Base-by-base conservation (phyloP, 2,329 filamentous ascomycete genomes). In the Colletotrichum brevisporum region DNA sequence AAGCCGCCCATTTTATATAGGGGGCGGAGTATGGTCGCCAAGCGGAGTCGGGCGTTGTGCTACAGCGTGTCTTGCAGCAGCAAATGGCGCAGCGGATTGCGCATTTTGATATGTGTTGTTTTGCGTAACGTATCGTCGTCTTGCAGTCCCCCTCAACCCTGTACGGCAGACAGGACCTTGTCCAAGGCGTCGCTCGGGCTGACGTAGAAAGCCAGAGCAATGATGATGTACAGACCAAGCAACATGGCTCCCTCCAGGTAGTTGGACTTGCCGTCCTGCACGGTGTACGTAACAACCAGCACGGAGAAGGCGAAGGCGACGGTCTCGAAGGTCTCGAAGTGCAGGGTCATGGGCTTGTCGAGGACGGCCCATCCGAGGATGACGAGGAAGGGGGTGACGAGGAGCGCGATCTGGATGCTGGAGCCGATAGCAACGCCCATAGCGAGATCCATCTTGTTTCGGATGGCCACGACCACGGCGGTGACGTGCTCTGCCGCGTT, bases 401-500 rank as follows among this genome's bases (percentile, higher is more conserved):
- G 90, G 53, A 95, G 85, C 24, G 93, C 92, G 75, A 95, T 95
- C 80, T 95, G 93, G 77, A 95, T 90, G 78, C 91, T 93, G 68
- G 91, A 94, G 53, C 93, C 93, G 75, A 95, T 92, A 31, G 93
- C 93, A 58, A 95, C 92, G 50, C 92, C 91, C 83, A 95, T 93
- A 36, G 93, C 78, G 59, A 91, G 81, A 75, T 91, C 88, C 89
- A 92, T 92, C 83, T 92, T 95, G 81, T 95, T 88, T 79, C 93
- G 92, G 71, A 90, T 84, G 0, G 93, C 92, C 27, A 95, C 92
- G 36, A 94, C 91, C 18, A 94, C 91, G 18, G 93, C 93, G 1
- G 93, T 95, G 47, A 94, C 92, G 75, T 95, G 92, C 78, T 95
- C 92, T 3, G 92, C 92, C 2, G 92, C 92, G 74, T 94, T 94